Evolutionary conservation across 768 basidiomycete species (phyloP), one percentile per base, ranked within the genome.

Genomic region (Russula olivacea): DNA sequence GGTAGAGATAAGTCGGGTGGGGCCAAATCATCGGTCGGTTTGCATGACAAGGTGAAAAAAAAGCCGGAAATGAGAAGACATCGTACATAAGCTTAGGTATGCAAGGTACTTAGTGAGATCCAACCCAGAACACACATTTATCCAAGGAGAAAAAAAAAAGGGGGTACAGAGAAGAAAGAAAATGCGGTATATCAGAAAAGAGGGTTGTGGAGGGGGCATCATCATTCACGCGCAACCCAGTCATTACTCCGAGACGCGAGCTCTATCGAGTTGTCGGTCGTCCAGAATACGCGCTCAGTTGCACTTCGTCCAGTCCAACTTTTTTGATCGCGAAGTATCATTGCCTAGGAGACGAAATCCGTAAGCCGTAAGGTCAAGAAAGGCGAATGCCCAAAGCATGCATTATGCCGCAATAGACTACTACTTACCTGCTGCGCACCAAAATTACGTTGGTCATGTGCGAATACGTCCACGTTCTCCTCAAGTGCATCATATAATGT

Each of bases 281-380:
- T 91, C 88, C 92, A 96, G 76, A 98, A 98, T 65, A 93, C 74
- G 41, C 89, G 81, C 73, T 99, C 97, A 23, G 91, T 97, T 17
- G 91, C 86, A 68, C 91, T 94, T 55, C 93, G 80, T 28, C 86
- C 85, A 66, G 87, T 97, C 96, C 96, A 98, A 71, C 89, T 89
- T 74, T 93, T 93, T 73, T 99, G 97, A 71, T 95, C 91, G 28
- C 96, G 83, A 14, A 99, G 78, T 61, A 98, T 93, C 87, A 97
- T 95, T 19, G 96, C 96, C 91, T 96, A n/a, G 40, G 36, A 48
- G 66, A 30, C 56, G 43, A 57, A 9, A 21, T 55, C 23, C 36
- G 34, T 34, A 38, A 38, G 12, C 38, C 50, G 63, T 51, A 52
- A 61, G 58, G 43, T 25, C 7, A 11, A 34, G 10, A 34, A 30